These are phyloP conservation scores for Knoxdaviesia capensis DNA, from an alignment of 2,329 filamentous ascomycete genomes.

Conservation along the genomic window DNA sequence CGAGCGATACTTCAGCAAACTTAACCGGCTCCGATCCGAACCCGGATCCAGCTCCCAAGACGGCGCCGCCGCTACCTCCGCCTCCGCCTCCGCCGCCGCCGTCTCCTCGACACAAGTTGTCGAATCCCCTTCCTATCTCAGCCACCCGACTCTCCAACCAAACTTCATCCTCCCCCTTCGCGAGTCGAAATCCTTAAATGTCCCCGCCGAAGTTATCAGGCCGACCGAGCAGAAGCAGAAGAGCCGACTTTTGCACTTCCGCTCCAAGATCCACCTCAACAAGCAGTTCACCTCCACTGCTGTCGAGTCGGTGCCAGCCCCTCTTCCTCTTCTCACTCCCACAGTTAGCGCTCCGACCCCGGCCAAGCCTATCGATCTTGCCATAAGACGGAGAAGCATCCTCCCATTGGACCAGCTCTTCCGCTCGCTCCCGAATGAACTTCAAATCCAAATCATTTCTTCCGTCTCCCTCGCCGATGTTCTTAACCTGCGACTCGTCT, in stretches of 20 bases:
- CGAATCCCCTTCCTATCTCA: too few species aligned
- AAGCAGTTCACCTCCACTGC: not conserved
- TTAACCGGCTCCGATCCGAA: constrained; percentile 22
- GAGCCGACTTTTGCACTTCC: constrained; percentile 19
- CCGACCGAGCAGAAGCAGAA: constrained; percentile 17
- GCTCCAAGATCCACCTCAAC: constrained; percentile 15
- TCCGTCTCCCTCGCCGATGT: constrained; percentile 39
- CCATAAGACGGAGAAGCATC: constrained; percentile 8
- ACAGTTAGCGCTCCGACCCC: not conserved
- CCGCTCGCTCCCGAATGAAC: constrained; percentile 34
- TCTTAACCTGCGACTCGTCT: constrained; percentile 35
- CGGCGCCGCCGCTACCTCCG: constrained; percentile 1
- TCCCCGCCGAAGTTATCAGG: constrained; percentile 9
- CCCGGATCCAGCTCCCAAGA: constrained; percentile 19
- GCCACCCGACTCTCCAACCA: constrained; percentile 8
- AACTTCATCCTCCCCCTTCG: constrained; percentile 30
- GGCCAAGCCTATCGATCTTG: too few species aligned
- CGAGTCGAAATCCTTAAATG: constrained; percentile 15
- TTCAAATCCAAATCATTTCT: constrained; percentile 42
- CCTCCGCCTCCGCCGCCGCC: constrained; percentile 7
- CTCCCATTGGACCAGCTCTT: constrained; percentile 36
- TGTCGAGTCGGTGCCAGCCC: too few species aligned
- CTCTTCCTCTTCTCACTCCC: not conserved
- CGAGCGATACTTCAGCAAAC: constrained; percentile 41
- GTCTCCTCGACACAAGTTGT: constrained; percentile 7